Percentiles rank a stretch among this genome's conserved stretches.
phyloP scores from a whole-genome alignment of 345 rosid genomes.

The Xanthoceras sorbifolium region DNA sequence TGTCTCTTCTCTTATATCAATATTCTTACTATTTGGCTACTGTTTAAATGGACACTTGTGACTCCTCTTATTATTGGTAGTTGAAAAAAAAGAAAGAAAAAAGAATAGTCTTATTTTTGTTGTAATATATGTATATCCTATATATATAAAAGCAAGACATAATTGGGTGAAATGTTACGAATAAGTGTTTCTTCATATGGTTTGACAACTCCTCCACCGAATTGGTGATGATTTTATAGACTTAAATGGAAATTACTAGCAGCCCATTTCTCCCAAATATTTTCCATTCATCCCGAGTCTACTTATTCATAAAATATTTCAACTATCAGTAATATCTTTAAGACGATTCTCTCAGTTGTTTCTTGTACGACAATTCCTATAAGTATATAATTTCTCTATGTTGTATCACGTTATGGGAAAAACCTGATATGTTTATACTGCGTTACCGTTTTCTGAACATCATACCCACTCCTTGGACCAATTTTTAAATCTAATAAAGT shows the following conservation, averaged over 20 bases:
- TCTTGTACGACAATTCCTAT: no score
- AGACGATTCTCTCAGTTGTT: no score
- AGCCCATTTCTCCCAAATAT: no score
- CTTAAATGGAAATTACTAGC: no score
- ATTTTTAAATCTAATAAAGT: no score
- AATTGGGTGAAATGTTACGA: background rate
- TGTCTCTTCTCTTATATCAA: slow-evolving; percentile 38
- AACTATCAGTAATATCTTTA: no score
- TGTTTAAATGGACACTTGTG: background rate
- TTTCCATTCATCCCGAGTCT: no score
- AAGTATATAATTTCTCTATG: background rate
- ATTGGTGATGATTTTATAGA: background rate
- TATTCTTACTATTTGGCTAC: background rate
- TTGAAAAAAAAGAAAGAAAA: no score
- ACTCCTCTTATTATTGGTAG: background rate
- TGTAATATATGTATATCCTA: background rate
- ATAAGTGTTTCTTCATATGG: slow-evolving; percentile 14
- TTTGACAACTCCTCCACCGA: slow-evolving; percentile 10
- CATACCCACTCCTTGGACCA: background rate
- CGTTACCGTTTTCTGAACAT: background rate
- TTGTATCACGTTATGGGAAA: background rate
- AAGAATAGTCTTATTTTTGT: no score
- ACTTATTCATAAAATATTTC: no score
- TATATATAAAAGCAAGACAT: no score
- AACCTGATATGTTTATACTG: no score